Evolutionary conservation across 1,284 basidiomycete species (phyloP), one percentile per base, ranked within the genome.

Genomic region (Kwoniella shivajii): DNA sequence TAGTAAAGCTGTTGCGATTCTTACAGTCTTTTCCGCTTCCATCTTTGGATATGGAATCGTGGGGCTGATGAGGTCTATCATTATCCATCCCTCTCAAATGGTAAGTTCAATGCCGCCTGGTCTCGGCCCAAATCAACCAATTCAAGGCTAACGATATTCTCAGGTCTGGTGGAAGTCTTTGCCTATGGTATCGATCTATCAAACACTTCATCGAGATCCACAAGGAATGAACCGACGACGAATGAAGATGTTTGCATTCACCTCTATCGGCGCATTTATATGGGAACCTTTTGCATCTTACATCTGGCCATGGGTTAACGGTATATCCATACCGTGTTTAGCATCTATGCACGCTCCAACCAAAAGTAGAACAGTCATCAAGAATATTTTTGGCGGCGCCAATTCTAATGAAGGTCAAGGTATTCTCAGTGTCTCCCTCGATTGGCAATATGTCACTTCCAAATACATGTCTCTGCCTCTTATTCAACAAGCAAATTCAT

Each of bases 1-100:
- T 3, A 75, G 80, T 46, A 82, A 83, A 0, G 78, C 81, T 0
- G 86, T 84, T 0, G 85, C 84, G 2, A 76, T 87, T 20, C 80
- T 88, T 6, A 82, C 83, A 0, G 86, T 84, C 0, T 85, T 87
- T 69, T 86, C 85, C 0, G 85, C 85, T 1, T 82, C 83, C 1
- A 82, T 84, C 60, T 85, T 86, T 65, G 86, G 86, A 75, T 86
- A 86, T 64, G 85, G 85, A 5, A 73, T 87, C 2, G 56, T 56
- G 2, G 64, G 64, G 4, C 14, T 66, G 6, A 46, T 64, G 13
- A 50, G 62, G 81, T 85, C 27, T 34, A 31, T 51, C 9, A 59
- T 59, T 1, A 16, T 67, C 14, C 51, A 49, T 26, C 47, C 29
- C 11, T 26, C 47, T 3, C 30, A 49, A 26, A 49, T 31, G 43